Percentiles rank a stretch among this genome's conserved stretches.
These are phyloP conservation scores for Neurospora pannonica DNA, from an alignment of 495 filamentous ascomycete genomes.

Conservation along the genomic window DNA sequence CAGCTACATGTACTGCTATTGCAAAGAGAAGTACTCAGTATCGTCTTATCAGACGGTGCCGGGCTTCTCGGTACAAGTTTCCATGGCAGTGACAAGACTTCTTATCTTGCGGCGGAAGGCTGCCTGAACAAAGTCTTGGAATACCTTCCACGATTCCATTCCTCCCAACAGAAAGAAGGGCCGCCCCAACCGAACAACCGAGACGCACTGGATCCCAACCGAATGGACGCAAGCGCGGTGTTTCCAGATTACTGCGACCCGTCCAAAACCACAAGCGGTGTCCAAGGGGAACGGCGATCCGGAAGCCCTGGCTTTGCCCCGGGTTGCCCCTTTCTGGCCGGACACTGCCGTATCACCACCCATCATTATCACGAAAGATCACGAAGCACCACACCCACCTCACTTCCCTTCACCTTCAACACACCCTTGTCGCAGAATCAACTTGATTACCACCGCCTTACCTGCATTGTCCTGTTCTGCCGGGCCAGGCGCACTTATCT, in stretches of 20 bases:
- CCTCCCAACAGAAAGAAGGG: background rate
- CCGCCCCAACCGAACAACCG: background rate
- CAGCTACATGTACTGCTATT: background rate
- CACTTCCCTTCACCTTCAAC: background rate
- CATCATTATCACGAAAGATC: background rate
- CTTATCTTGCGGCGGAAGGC: background rate
- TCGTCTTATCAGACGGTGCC: background rate
- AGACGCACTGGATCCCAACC: background rate
- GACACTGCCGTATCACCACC: background rate
- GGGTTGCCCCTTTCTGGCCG: background rate
- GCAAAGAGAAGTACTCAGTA: background rate
- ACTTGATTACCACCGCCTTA: background rate
- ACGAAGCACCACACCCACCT: background rate
- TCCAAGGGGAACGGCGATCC: background rate
- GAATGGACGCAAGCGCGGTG: background rate
- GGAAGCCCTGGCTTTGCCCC: background rate
- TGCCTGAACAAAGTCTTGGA: background rate
- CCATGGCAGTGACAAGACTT: constrained; percentile 5
- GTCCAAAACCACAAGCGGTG: background rate
- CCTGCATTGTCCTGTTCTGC: background rate
- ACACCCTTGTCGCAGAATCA: background rate
- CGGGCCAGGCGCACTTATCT: background rate
- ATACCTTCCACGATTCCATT: background rate
- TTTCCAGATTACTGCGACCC: background rate
- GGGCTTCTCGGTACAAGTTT: background rate